Evolutionary conservation across 176 grass and related monocot genomes (phyloP), one percentile per base, ranked within the genome.

Genomic region (Ensete glaucum): DNA sequence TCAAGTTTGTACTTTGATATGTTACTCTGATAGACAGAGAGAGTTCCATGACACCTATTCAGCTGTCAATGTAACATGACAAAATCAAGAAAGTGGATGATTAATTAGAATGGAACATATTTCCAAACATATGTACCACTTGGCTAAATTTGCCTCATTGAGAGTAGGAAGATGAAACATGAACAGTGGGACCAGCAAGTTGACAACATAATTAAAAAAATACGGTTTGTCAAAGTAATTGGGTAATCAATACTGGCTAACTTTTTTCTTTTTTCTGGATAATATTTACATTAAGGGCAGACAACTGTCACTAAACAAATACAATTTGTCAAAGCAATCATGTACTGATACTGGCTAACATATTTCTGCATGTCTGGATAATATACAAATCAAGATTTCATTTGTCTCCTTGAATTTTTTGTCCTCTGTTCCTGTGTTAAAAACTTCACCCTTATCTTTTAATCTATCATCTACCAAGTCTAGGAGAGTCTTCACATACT

Each of bases 11-110:
- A 76, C 76, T 86, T 92, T 81, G 87, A 90, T 83, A 92, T 90
- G 75, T 96, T 96, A 84, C 83, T 96, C 78, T 88, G 83, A 80
- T 92, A 96, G 25, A 96, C 93, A 68, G 89, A 88, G 60, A 88
- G 81, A 11, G 93, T 96, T 65, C 93, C 93, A 83, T 88, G 93
- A 69, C 79, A 92, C 73, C 85, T 96, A 74, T 96, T 96, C 81
- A 88, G 81, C 93, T 96, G 85, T 67, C 89, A 78, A 78, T 69
- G 48, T 70, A 83, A 71, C 50, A 78, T 60, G 2, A 72, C 58
- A 77, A 68, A 88, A 73, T 74, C 53, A 78, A 23, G 16, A 53
- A 53, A 53, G 10, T 53, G 27, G 49, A 53, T 34, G 64, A 66
- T 66, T 43, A 43, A 43, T 43, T 43, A 43, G 34, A 43, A 43